Evolutionary conservation across 768 basidiomycete genomes (phyloP), one percentile per base, ranked within the genome.

Genomic region (Trametes meyenii): DNA sequence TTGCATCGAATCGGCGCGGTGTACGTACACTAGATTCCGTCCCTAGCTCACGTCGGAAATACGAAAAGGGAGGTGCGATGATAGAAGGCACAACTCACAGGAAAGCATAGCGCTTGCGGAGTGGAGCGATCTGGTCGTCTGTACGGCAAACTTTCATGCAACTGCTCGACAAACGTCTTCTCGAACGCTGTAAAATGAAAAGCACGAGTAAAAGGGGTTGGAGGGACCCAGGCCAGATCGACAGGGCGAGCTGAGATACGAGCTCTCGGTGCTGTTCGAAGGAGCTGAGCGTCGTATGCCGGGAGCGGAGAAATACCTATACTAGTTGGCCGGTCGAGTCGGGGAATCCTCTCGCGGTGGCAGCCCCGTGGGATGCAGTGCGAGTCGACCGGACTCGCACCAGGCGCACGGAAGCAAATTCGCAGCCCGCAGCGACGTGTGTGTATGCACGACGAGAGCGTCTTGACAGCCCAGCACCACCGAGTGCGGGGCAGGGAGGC

Each of bases 141-240:
- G 2, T 19, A 42, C 19, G 54, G 5, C 44, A 46, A 57, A 57
- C 12, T 35, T 48, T 40, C 39, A n/a, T 40, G 39, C 13, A 13
- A 4, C 17, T n/a, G 39, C 14, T 12, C 39, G 12, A 14, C 39
- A n/a, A 40, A 40, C 14, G 12, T 36, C 26, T 24, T 17, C 42
- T 39, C 36, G 55, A 49, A 57, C 7, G 23, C 55, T 49, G 44
- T 46, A 57, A 23, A 57, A 57, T 57, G 35, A 57, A 57, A 57
- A 49, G 23, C 36, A 57, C 45, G 55, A 57, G 55, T 21, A 26
- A 33, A 33, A 8, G 29, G 29, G 29, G 29, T 33, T 33, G 29
- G 29, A 8, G 29, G 29, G 8, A 33, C 8, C 29, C 29, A 33
- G 29, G 29, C 29, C 29, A 33, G 29, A 33, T 33, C 29, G n/a